A percentile compares a stretch with the other conserved stretches of the same genome.
These are phyloP conservation scores for Pseudonectria buxi DNA, from an alignment of 2,329 filamentous ascomycete species.

Conservation along the genomic window DNA sequence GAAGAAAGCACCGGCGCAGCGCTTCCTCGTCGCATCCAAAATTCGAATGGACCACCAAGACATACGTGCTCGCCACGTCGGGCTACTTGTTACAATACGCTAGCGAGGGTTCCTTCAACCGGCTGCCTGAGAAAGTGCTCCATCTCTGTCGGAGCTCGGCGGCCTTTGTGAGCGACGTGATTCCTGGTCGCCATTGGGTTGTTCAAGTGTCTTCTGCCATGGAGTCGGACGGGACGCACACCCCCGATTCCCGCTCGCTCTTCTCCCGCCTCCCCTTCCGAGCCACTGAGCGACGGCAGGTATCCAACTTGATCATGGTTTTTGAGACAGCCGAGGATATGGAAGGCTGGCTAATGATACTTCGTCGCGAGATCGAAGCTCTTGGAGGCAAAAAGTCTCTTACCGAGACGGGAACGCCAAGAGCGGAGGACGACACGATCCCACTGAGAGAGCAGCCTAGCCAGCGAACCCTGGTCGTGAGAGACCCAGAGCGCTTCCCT, in stretches of 20 bases:
- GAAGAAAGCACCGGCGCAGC: conserved; percentile 42
- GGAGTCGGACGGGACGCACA: conserved; percentile 47
- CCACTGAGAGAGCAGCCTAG: conserved; percentile 34
- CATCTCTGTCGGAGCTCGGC: conserved; percentile 68
- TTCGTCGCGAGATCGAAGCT: conserved; percentile 64
- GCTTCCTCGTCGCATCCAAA: conserved; percentile 34
- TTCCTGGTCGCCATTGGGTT: conserved; percentile 75
- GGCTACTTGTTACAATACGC: conserved; percentile 71
- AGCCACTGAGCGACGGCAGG: conserved; percentile 44
- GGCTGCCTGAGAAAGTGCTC: conserved; percentile 67
- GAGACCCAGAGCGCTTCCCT: conserved; percentile 42
- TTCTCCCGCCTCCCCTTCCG: conserved; percentile 59
- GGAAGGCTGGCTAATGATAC: conserved; percentile 64
- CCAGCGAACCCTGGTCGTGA: conserved; percentile 41
- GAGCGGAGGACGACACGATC: conserved; percentile 30
- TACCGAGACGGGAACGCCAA: conserved; percentile 52
- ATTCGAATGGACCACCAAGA: conserved; percentile 63
- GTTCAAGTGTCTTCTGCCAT: conserved; percentile 65
- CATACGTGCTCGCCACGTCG: conserved; percentile 64
- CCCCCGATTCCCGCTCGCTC: conserved; percentile 51
- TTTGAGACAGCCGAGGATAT: conserved; percentile 68
- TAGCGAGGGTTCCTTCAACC: conserved; percentile 61
- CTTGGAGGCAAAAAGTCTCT: conserved; percentile 60
- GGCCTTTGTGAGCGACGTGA: conserved; percentile 72
- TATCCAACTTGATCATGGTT: conserved; percentile 63